Conservation (phyloP, 768 basidiomycete species). For the Termitomyces bulborhizus region DNA sequence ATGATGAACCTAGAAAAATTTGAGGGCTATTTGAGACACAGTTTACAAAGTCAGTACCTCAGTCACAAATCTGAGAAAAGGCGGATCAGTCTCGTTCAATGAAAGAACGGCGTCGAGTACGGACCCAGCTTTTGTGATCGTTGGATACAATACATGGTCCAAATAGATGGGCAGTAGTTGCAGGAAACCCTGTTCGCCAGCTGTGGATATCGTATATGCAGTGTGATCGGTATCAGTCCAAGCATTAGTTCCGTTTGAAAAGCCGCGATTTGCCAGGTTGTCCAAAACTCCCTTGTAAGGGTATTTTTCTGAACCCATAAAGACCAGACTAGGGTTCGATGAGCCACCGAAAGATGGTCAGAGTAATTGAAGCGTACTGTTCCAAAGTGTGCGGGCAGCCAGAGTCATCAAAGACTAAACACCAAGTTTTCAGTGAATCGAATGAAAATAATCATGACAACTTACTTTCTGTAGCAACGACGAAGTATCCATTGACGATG, state of each 20-base stretch:
- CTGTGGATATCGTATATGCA: slow-evolving; percentile 93
- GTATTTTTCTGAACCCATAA: slow-evolving; percentile 93
- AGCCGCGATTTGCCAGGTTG: slow-evolving; percentile 89
- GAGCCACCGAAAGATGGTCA: slow-evolving; percentile 5
- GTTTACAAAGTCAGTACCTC: slow-evolving; percentile 34
- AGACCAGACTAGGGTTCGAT: slow-evolving; percentile 56
- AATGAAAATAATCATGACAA: neutral
- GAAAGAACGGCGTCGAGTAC: slow-evolving; percentile 20
- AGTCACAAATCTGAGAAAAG: slow-evolving; percentile 40
- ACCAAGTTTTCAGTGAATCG: neutral
- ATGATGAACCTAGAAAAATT: slow-evolving; percentile 72
- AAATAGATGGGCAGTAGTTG: slow-evolving; percentile 85
- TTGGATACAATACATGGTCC: slow-evolving; percentile 96
- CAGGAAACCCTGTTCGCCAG: slow-evolving; percentile 88
- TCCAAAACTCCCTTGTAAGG: slow-evolving; percentile 97
- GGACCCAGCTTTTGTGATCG: slow-evolving; percentile 81
- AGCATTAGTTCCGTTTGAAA: slow-evolving; percentile 89
- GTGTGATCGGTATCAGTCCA: slow-evolving; percentile 98
- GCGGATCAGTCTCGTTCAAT: neutral
- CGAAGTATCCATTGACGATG: slow-evolving; percentile 87
- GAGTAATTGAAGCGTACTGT: slow-evolving; percentile 51
- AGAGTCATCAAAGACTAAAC: slow-evolving; percentile 83
- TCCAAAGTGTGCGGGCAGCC: slow-evolving; percentile 96
- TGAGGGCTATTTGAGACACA: neutral
- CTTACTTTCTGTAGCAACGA: slow-evolving; percentile 83